Percentiles rank a stretch among this genome's conserved stretches.
Evolutionary conservation across 1,139 yeast genomes (phyloP).

Genomic region (Blastobotrys capitulatus): DNA sequence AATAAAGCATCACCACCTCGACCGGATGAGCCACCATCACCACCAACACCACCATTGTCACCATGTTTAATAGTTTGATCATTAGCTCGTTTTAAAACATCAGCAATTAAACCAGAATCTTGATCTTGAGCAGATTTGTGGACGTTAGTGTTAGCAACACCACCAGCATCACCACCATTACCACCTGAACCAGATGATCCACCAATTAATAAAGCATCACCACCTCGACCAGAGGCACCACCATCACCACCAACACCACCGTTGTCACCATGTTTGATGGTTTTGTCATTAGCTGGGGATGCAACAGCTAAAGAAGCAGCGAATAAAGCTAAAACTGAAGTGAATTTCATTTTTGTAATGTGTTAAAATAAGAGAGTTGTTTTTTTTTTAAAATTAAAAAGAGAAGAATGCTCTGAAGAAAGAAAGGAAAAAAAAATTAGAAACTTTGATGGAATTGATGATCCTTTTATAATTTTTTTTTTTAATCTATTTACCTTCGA

Average conservation of each 20-base stretch:
- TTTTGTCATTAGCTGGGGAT: neutral
- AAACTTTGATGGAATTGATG: no score
- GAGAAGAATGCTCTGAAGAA: neutral
- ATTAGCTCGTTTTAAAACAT: conserved; percentile 1
- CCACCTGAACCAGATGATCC: conserved; percentile 3
- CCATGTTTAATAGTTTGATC: neutral
- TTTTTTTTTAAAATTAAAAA: no score
- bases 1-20: conserved; percentile 1
- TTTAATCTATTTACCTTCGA: neutral
- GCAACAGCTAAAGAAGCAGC: neutral
- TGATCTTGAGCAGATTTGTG: neutral
- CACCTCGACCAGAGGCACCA: conserved; percentile 3
- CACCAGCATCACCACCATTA: conserved; percentile 4
- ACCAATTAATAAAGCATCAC: conserved; percentile 1
- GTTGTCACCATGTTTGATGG: conserved; percentile 1
- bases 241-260: conserved; percentile 7
- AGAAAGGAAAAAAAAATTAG: neutral
- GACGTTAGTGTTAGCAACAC: conserved; percentile 4
- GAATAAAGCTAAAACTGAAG: neutral
- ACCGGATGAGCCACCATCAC: neutral
- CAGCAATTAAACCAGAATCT: neutral
- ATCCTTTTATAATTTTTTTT: neutral
- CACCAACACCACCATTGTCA: conserved; percentile 7
- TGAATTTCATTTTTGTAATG: neutral
- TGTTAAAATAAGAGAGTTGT: neutral